A percentile compares a stretch with the other conserved stretches of the same genome.
Conservation (phyloP, 768 basidiomycete species). For the Tephrocybe sp. region DNA sequence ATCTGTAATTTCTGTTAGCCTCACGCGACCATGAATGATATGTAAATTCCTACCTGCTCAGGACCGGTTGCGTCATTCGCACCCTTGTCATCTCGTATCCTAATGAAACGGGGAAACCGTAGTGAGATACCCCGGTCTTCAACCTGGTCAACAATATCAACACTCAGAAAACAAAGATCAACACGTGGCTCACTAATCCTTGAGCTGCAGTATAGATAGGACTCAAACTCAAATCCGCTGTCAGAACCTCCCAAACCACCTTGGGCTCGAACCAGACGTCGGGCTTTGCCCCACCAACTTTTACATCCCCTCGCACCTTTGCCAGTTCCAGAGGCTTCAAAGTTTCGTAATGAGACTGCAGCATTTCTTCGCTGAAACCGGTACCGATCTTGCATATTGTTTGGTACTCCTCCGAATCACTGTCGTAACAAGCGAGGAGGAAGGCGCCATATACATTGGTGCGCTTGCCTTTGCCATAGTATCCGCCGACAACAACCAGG, state of each 20-base stretch:
- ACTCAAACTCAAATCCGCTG: slow-evolving; percentile 95
- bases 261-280: slow-evolving; percentile 98
- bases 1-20: slow-evolving; percentile 48
- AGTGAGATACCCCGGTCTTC: slow-evolving; percentile 93
- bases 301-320: slow-evolving; percentile 79
- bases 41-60: slow-evolving; percentile 69
- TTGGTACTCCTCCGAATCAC: slow-evolving; percentile 92
- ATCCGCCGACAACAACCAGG: slow-evolving; percentile 95
- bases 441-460: slow-evolving; percentile 98
- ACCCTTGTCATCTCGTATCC: slow-evolving; percentile 89
- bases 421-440: slow-evolving; percentile 95
- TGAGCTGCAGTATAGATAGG: slow-evolving; percentile 96
- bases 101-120: slow-evolving; percentile 94
- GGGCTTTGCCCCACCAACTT: slow-evolving; percentile 90
- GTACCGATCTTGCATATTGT: slow-evolving; percentile 99
- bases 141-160: slow-evolving; percentile 44
- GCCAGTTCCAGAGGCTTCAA: slow-evolving; percentile 76
- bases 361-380: slow-evolving; percentile 91
- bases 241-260: slow-evolving; percentile 97
- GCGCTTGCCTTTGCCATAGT: slow-evolving; percentile 97
- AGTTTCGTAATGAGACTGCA: slow-evolving; percentile 78
- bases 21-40: neutral
- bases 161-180: neutral
- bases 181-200: slow-evolving; percentile 63
- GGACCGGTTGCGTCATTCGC: slow-evolving; percentile 91